A percentile compares a stretch with the other conserved stretches of the same genome.
These are phyloP conservation scores for Thielaviopsis cerberus DNA, from an alignment of 2,329 filamentous ascomycete species.

Conservation along the genomic window DNA sequence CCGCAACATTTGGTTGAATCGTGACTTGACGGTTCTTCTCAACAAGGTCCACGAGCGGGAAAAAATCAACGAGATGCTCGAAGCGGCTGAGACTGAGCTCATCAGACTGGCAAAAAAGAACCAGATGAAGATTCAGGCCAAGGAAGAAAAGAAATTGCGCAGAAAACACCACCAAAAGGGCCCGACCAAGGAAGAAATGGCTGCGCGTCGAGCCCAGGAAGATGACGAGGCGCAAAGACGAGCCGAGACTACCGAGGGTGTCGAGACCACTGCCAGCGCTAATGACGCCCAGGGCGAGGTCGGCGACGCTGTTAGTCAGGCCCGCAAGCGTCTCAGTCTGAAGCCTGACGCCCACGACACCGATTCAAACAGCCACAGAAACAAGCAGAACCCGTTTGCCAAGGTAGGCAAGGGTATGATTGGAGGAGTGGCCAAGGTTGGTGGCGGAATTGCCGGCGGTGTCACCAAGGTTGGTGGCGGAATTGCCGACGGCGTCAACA, in stretches of 20 bases:
- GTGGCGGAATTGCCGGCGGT: conserved; percentile 7
- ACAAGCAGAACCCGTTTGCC: conserved; percentile 32
- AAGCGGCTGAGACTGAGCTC: conserved; percentile 67
- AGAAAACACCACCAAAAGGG: conserved; percentile 30
- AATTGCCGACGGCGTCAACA: conserved; percentile 13
- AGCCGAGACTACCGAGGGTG: conserved; percentile 30
- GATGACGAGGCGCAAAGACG: conserved; percentile 32
- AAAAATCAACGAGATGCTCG: conserved; percentile 50
- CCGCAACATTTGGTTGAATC: conserved; percentile 89
- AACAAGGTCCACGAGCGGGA: conserved; percentile 69
- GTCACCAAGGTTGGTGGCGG: conserved; percentile 8
- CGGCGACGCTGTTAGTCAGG: conserved; percentile 26
- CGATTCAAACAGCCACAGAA: conserved; percentile 21
- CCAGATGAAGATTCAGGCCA: conserved; percentile 48
- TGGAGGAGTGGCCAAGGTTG: conserved; percentile 17
- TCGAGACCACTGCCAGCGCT: conserved; percentile 26
- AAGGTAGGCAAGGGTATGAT: conserved; percentile 23
- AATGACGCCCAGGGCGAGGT: conserved; percentile 35
- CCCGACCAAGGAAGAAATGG: conserved; percentile 31
- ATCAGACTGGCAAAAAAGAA: conserved; percentile 64
- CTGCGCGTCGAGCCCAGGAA: conserved; percentile 27
- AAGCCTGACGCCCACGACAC: conserved; percentile 19
- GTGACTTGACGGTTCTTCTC: conserved; percentile 64
- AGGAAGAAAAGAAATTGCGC: conserved; percentile 46
- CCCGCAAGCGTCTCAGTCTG: conserved; percentile 7